These are phyloP conservation scores for Dichomitus squalens DNA, from an alignment of 1,284 basidiomycete genomes.

Conservation along the genomic window DNA sequence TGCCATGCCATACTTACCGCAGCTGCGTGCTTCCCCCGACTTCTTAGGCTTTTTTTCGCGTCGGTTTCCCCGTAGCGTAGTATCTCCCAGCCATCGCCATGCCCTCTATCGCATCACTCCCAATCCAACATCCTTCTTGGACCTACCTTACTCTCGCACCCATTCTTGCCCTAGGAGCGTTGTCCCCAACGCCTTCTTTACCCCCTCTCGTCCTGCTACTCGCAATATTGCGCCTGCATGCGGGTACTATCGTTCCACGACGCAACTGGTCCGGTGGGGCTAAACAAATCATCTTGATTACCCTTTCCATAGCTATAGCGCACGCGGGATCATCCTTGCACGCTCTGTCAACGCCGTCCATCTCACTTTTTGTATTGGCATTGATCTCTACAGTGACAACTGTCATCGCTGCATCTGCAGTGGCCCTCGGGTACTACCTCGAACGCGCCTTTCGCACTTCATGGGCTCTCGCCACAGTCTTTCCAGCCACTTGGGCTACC, in stretches of 20 bases:
- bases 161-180: conserved; percentile 45
- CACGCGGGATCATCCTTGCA: conserved; percentile 51
- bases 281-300: conserved; percentile 44
- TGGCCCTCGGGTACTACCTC: conserved; percentile 41
- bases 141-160: conserved; percentile 42
- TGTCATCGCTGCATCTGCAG: conserved; percentile 39
- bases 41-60: too few species aligned
- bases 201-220: conserved; percentile 52
- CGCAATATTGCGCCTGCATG: conserved; percentile 51
- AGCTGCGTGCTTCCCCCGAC: neutral
- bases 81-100: neutral
- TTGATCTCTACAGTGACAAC: conserved; percentile 47
- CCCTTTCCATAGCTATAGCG: conserved; percentile 48
- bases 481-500: conserved; percentile 71
- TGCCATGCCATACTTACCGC: too few species aligned
- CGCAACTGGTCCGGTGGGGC: conserved; percentile 35
- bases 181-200: conserved; percentile 53
- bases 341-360: conserved; percentile 55
- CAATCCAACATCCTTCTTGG: conserved; percentile 14
- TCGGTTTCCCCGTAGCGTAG: too few species aligned
- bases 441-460: conserved; percentile 34
- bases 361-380: conserved; percentile 50
- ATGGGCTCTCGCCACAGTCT: conserved; percentile 53
- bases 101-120: conserved; percentile 7
- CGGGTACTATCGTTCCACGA: conserved; percentile 44